Evolutionary conservation across 1,284 basidiomycete species (phyloP).

Genomic region (Moniliophthora roreri): DNA sequence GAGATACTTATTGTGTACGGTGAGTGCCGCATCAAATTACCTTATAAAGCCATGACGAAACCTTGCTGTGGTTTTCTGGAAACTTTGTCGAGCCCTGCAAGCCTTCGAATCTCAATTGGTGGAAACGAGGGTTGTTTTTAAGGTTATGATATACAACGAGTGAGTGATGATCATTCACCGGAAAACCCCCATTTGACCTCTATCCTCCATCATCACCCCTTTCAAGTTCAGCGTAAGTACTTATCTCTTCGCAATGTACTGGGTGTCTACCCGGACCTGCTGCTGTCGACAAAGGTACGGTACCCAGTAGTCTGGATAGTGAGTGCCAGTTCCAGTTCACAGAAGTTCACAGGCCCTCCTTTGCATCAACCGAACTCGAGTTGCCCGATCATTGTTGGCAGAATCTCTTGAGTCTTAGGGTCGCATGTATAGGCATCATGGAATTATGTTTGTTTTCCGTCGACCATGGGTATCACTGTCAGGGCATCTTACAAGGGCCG

Average conservation of each 20-base stretch:
- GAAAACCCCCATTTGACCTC: conserved; percentile 5
- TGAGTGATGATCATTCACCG: conserved; percentile 8
- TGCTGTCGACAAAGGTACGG: not conserved
- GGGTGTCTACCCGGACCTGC: no score
- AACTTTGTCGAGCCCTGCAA: not conserved
- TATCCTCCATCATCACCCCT: conserved; percentile 1
- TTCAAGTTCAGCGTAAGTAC: not conserved
- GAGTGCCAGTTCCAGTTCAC: not conserved
- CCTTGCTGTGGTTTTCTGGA: not conserved
- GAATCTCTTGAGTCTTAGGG: not conserved
- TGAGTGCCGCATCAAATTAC: no score
- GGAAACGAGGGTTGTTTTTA: conserved; percentile 8
- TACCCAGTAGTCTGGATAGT: not conserved
- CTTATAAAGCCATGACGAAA: not conserved
- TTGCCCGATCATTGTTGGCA: conserved; percentile 5
- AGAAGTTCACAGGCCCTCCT: conserved; percentile 1
- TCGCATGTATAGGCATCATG: conserved; percentile 1
- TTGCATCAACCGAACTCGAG: not conserved
- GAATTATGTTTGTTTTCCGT: not conserved
- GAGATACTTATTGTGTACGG: not conserved
- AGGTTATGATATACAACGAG: conserved; percentile 11
- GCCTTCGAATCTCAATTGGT: not conserved
- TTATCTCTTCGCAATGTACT: not conserved
- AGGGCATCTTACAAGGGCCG: not conserved
- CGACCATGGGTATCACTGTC: no score